A percentile compares a stretch with the other conserved stretches of the same genome.
Evolutionary conservation across 495 filamentous ascomycete genomes (phyloP).

Genomic region (Penicillium diatomitis): DNA sequence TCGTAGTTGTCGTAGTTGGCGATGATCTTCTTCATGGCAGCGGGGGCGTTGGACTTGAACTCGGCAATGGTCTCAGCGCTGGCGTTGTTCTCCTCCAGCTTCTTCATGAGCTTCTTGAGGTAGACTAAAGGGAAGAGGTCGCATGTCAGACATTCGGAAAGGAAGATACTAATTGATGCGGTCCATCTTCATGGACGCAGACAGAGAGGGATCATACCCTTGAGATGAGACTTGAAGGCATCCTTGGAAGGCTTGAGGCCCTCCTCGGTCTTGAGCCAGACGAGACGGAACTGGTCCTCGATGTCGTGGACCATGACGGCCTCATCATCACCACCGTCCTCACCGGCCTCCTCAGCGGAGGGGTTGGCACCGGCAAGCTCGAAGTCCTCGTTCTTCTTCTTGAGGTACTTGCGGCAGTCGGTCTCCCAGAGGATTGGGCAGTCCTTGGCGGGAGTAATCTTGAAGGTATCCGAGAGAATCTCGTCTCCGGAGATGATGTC

Average conservation of each 20-base stretch:
- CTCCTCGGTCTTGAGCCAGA: slow-evolving; percentile 61
- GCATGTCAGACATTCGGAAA: background rate
- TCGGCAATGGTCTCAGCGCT: slow-evolving; percentile 54
- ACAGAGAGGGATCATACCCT: slow-evolving; percentile 45
- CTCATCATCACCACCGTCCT: slow-evolving; percentile 56
- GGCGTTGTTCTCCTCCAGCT: slow-evolving; percentile 53
- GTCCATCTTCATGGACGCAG: no score
- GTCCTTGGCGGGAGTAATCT: slow-evolving; percentile 51
- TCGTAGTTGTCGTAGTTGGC: slow-evolving; percentile 90
- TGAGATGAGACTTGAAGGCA: slow-evolving; percentile 66
- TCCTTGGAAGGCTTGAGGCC: slow-evolving; percentile 57
- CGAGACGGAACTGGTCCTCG: slow-evolving; percentile 83
- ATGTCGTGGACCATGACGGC: slow-evolving; percentile 77
- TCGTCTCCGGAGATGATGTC: slow-evolving; percentile 87
- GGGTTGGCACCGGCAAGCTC: slow-evolving; percentile 95
- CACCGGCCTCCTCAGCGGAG: slow-evolving; percentile 82
- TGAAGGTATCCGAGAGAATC: slow-evolving; percentile 90
- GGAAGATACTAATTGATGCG: background rate
- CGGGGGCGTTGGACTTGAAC: slow-evolving; percentile 66
- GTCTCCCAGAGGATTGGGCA: slow-evolving; percentile 75
- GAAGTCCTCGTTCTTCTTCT: slow-evolving; percentile 61
- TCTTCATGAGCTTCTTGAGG: slow-evolving; percentile 75
- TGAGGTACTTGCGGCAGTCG: slow-evolving; percentile 80
- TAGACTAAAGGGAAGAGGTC: slow-evolving; percentile 47
- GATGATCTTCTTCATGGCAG: slow-evolving; percentile 69